Conservation (phyloP, 2,329 filamentous ascomycete species). For the Fusarium sp. region DNA sequence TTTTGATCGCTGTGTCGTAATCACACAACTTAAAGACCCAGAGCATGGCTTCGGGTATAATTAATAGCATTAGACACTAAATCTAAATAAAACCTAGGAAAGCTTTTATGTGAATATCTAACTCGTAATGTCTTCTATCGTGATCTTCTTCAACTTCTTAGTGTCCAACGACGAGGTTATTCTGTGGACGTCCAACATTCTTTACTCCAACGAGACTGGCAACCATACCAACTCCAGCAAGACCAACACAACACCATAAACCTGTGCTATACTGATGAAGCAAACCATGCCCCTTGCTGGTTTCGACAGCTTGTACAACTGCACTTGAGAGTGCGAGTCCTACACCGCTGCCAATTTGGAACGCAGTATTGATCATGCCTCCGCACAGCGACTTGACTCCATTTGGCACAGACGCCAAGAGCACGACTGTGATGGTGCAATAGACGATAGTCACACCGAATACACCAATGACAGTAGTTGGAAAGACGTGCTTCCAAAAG, state of each 20-base stretch:
- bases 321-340: slow-evolving; percentile 26
- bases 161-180: not conserved
- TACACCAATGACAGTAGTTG: slow-evolving; percentile 17
- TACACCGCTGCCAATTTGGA: slow-evolving; percentile 27
- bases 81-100: no score
- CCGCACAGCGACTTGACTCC: slow-evolving; percentile 26
- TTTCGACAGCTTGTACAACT: not conserved
- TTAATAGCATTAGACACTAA: no score
- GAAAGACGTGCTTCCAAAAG: slow-evolving; percentile 31
- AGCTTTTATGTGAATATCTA: no score
- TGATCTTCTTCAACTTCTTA: not conserved
- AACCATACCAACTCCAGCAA: slow-evolving; percentile 13
- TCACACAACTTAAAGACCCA: no score
- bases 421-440: not conserved
- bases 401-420: slow-evolving; percentile 7
- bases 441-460: not conserved
- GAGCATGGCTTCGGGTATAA: no score
- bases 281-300: not conserved
- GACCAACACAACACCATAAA: slow-evolving; percentile 20
- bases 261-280: slow-evolving; percentile 20
- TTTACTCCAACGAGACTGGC: slow-evolving; percentile 2
- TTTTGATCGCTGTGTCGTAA: no score
- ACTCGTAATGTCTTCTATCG: no score
- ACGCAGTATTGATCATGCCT: slow-evolving; percentile 31
- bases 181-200: not conserved